Base-by-base conservation (phyloP, 2,329 filamentous ascomycete species). In the Aspergillus fumigatus region DNA sequence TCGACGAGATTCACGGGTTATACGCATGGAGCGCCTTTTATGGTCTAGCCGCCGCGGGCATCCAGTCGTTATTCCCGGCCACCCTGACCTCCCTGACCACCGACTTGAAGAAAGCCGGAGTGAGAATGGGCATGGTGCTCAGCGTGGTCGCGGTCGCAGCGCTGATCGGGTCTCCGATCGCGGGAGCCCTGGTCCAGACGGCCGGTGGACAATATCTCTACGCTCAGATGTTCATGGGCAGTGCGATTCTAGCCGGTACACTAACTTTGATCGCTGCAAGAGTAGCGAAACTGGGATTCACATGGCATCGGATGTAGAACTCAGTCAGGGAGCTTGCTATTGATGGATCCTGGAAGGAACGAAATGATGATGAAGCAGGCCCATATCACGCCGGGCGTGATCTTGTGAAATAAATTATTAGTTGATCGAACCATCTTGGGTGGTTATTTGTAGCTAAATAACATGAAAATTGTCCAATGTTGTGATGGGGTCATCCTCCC, bases 21-120 rank as follows among this genome's bases (percentile, higher is more conserved):
- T 89, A 88, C 64, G 78, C 76, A 1, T 90, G 88, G 79, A 75
- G 82, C 0, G 74, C 79, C 0, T 77, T 87, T 55, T 89, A 88
- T 65, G 88, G 88, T 1, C 76, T 89, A 50, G 80, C 80, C 2
- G 84, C 80, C 0, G 86, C 85, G 0, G 84, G 79, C 0, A 82
- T 89, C 49, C 87, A 89, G 70, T 80, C 81, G 6, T 67, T 90
- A 10, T 89, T 89, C 63, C 87, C 88, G 0, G 84, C 86, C 0
- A 82, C 81, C 0, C 65, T 88, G 45, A 81, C 79, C 51, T 81
- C 80, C 45, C 71, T 85, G 56, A 83, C 80, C 0, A 75, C 75
- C 0, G 80, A 84, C 63, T 56, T 82, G 56, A 77, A 77, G 58
- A 83, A 82, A 67, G 72, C 74, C 4, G 82, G 82, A 0, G 77